A percentile compares a stretch with the other conserved stretches of the same genome.
These are phyloP conservation scores for Crotalaria pallida DNA, from an alignment of 306 rosid genomes.

Conservation along the genomic window DNA sequence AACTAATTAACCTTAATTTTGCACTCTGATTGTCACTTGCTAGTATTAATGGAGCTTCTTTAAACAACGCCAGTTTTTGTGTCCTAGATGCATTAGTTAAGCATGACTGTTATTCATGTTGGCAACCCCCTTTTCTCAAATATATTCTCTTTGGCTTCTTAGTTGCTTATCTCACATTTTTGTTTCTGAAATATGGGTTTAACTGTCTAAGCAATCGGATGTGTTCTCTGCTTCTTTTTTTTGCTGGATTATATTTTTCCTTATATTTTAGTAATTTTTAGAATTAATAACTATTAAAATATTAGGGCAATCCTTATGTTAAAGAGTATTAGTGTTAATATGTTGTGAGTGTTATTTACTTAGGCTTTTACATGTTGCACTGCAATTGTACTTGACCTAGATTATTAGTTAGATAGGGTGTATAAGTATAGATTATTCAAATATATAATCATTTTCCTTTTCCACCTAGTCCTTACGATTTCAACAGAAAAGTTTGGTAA, in stretches of 20 bases:
- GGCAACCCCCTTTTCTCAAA: background rate
- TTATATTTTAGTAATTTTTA: background rate
- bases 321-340: background rate
- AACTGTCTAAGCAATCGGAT: background rate
- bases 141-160: background rate
- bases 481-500: background rate
- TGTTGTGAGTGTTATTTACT: conserved; percentile 9
- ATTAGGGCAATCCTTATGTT: background rate
- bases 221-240: background rate
- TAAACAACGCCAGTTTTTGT: too few species aligned
- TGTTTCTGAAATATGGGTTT: conserved; percentile 15
- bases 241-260: background rate
- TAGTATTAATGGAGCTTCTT: too few species aligned
- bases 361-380: background rate
- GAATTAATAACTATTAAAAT: background rate
- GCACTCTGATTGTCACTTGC: background rate
- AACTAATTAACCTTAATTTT: background rate
- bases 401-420: background rate
- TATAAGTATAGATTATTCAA: background rate
- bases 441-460: background rate
- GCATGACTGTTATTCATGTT: background rate
- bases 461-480: background rate
- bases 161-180: background rate
- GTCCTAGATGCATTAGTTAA: background rate
- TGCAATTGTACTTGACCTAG: conserved; percentile 4